These are phyloP conservation scores for Termitomyces sp. DNA, from an alignment of 1,284 basidiomycete genomes.

Conservation along the genomic window DNA sequence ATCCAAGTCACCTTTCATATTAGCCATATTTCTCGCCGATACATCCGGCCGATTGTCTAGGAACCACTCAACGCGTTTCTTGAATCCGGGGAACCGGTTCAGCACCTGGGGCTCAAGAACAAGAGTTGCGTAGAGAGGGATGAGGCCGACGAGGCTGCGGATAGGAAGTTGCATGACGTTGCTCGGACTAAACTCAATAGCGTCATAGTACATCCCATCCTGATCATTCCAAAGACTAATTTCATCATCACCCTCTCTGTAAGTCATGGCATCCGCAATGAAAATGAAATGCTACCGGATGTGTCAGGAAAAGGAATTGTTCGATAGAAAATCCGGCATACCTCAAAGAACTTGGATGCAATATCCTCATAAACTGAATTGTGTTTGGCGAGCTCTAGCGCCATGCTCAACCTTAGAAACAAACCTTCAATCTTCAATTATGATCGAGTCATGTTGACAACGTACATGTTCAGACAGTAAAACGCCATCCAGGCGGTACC, in stretches of 20 bases:
- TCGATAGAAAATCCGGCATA: constrained; percentile 25
- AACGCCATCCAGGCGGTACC: constrained; percentile 99
- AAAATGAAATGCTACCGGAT: constrained; percentile 83
- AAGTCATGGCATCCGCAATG: constrained; percentile 98
- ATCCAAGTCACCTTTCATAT: constrained; percentile 71
- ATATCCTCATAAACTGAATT: constrained; percentile 98
- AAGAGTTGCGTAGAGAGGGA: constrained; percentile 92
- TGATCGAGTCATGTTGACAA: neutral
- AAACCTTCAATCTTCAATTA: neutral
- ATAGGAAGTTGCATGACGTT: constrained; percentile 87
- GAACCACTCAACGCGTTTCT: constrained; percentile 98
- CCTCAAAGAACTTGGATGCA: constrained; percentile 97
- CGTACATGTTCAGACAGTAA: constrained; percentile 92
- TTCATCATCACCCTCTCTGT: constrained; percentile 70
- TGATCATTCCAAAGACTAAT: constrained; percentile 91
- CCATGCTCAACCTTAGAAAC: constrained; percentile 82
- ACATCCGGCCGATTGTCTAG: constrained; percentile 88
- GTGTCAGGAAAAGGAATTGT: neutral
- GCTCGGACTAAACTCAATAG: constrained; percentile 86
- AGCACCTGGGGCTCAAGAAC: constrained; percentile 88
- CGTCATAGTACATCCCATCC: constrained; percentile 98
- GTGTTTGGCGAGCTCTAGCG: constrained; percentile 95
- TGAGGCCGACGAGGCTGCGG: constrained; percentile 90
- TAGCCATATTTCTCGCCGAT: constrained; percentile 91
- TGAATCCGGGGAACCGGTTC: constrained; percentile 94